phyloP scores from a whole-genome alignment of 2,329 filamentous ascomycete species.

The Mycosphaerelloides madeirae region DNA sequence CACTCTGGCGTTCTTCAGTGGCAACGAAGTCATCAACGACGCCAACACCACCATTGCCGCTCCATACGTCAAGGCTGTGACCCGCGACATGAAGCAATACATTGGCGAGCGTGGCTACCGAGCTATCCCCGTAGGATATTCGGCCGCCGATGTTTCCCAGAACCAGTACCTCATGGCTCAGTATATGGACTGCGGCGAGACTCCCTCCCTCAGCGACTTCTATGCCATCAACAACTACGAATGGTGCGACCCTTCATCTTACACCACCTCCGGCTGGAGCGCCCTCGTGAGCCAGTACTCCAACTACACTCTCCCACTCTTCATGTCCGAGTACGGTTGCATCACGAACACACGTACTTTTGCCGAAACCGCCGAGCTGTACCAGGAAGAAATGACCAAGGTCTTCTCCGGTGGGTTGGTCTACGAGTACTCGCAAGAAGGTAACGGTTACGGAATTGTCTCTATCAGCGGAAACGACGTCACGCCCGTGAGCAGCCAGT shows the following conservation, averaged over 20 bases:
- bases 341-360: constrained; percentile 75
- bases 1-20: constrained; percentile 75
- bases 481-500: constrained; percentile 56
- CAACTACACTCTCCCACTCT: constrained; percentile 79
- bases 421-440: constrained; percentile 87
- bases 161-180: constrained; percentile 80
- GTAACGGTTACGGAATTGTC: constrained; percentile 76
- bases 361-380: constrained; percentile 70
- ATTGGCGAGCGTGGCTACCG: constrained; percentile 65
- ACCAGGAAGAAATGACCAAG: constrained; percentile 72
- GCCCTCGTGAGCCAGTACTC: constrained; percentile 80
- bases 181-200: constrained; percentile 83
- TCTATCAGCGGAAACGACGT: constrained; percentile 49
- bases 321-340: constrained; percentile 84
- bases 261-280: constrained; percentile 69
- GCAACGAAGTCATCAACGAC: constrained; percentile 68
- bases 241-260: constrained; percentile 69
- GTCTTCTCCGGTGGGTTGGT: constrained; percentile 94
- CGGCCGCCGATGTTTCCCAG: constrained; percentile 73
- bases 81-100: constrained; percentile 74
- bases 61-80: constrained; percentile 63
- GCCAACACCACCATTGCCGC: constrained; percentile 56
- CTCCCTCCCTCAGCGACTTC: constrained; percentile 76
- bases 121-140: constrained; percentile 71
- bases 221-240: constrained; percentile 87